Percentiles rank a stretch among this genome's conserved stretches.
phyloP scores from a whole-genome alignment of 2,329 filamentous ascomycete species.

The Stachybotrys echinatus region DNA sequence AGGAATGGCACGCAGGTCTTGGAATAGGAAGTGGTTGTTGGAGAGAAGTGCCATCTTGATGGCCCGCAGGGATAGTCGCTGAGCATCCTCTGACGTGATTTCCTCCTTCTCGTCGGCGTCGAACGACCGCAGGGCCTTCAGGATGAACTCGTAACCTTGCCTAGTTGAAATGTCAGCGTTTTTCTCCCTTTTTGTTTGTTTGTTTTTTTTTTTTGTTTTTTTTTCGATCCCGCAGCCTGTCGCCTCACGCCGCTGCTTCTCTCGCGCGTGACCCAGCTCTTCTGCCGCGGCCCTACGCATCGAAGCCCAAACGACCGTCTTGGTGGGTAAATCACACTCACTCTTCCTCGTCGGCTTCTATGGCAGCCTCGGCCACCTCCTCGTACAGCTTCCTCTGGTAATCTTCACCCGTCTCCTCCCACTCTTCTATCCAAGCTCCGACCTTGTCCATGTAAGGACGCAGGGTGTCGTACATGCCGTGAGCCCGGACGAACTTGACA shows the following conservation, averaged over 20 bases:
- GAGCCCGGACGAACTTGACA: conserved; percentile 71
- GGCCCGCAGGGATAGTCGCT: conserved; percentile 54
- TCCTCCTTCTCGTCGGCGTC: conserved; percentile 51
- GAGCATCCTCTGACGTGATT: conserved; percentile 53
- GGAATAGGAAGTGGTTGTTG: conserved; percentile 61
- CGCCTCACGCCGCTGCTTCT: no score
- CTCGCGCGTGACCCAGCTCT: no score
- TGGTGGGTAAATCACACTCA: no score
- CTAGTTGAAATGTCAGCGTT: conserved; percentile 21
- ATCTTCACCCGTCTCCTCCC: conserved; percentile 81
- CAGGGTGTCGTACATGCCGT: conserved; percentile 76
- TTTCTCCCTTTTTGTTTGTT: not conserved
- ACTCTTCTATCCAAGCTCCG: conserved; percentile 74
- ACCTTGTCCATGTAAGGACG: conserved; percentile 79
- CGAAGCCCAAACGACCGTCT: no score
- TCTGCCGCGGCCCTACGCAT: no score
- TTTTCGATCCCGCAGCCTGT: conserved; percentile 1
- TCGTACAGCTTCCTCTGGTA: conserved; percentile 82
- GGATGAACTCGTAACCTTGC: conserved; percentile 61
- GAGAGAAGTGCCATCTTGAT: conserved; percentile 49
- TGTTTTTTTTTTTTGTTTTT: no score
- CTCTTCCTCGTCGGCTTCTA: conserved; percentile 71
- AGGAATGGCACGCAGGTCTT: conserved; percentile 75
- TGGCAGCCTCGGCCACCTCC: conserved; percentile 74
- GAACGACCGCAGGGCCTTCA: conserved; percentile 58